Base-by-base conservation (phyloP, 2,329 filamentous ascomycete genomes). In the Nothopassalora personata region DNA sequence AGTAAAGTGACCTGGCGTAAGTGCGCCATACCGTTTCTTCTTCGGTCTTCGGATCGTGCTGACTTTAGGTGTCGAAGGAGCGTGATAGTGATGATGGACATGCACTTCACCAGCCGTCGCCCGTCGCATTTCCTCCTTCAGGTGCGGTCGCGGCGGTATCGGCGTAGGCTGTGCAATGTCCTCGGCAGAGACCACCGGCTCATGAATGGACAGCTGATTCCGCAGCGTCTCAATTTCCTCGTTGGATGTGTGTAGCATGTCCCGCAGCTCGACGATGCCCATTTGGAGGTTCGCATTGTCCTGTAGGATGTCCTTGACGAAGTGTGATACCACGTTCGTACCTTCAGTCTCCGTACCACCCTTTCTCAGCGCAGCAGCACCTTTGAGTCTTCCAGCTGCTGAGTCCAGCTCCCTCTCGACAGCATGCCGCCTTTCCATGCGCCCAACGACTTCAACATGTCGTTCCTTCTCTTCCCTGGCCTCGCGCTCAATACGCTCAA, bases 241-340 rank as follows among this genome's bases (percentile, higher is more conserved):
- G 69, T 97, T 96, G 3, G 93, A 96, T 71, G 85, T 91, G 68
- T 91, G 83, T 23, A 99, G 81, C 85, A 99, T 87, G 71, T 96
- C 92, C 18, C 92, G 83, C 51, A 99, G 77, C 76, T 99, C 94
- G 54, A 92, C 85, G 60, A 97, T 95, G 15, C 91, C 91, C 63
- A 94, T 82, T 73, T 99, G 94, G 48, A 99, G 78, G 67, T 91
- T 96, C 9, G 92, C 91, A 70, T 99, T 99, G 73, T 99, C 94
- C 69, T 96, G 88, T 18, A 99, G 79, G 57, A 99, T 89, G 72
- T 97, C 94, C 66, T 92, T 91, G 57, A 99, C 94, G 67, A 99
- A 97, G 70, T 95, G 90, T 19, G 90, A 92, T n/a, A 97, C 90
- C 39, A 96, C 90, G 59, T 80, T 86, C 61, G 80, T 85, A 9